phyloP scores from a whole-genome alignment of 768 basidiomycete species.

The Rhodotorula taiwanensis region DNA sequence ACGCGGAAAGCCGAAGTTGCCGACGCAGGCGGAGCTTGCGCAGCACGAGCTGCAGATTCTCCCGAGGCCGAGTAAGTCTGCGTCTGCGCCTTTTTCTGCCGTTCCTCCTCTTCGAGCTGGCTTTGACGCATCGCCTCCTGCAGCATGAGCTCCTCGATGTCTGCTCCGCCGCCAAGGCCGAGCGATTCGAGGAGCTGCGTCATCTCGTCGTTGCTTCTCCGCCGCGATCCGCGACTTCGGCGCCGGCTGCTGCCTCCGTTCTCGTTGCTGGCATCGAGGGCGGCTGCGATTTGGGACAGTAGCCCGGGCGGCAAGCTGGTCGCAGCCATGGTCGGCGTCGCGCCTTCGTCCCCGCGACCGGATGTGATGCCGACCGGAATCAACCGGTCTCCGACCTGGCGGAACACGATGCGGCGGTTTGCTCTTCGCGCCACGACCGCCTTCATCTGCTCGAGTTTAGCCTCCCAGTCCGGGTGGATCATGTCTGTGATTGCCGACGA shows the following conservation, averaged over 20 bases:
- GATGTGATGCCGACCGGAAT: slow-evolving; percentile 95
- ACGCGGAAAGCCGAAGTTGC: no score
- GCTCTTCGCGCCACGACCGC: slow-evolving; percentile 94
- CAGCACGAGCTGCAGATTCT: no score
- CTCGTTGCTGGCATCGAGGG: slow-evolving; percentile 28
- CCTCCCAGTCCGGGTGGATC: slow-evolving; percentile 97
- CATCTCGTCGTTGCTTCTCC: slow-evolving; percentile 24
- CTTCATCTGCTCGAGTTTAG: slow-evolving; percentile 84
- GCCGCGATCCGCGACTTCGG: slow-evolving; percentile 6
- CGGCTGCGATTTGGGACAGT: slow-evolving; percentile 30
- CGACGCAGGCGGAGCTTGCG: no score
- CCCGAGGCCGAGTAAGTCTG: no score
- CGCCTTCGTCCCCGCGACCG: slow-evolving; percentile 66
- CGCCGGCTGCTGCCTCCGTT: background rate
- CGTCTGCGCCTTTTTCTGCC: slow-evolving; percentile 56
- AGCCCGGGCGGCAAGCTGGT: slow-evolving; percentile 24
- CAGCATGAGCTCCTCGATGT: slow-evolving; percentile 70
- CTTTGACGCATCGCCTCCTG: slow-evolving; percentile 99
- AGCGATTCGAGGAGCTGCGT: slow-evolving; percentile 18
- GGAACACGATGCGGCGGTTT: slow-evolving; percentile 93
- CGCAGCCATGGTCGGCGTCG: slow-evolving; percentile 40
- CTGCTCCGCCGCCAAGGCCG: slow-evolving; percentile 26
- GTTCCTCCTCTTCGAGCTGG: slow-evolving; percentile 87
- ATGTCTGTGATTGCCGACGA: slow-evolving; percentile 53
- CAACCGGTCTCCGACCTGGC: slow-evolving; percentile 93